Evolutionary conservation across 352 stramenopile genomes (phyloP).

Genomic region (Phytopythium boreale): DNA sequence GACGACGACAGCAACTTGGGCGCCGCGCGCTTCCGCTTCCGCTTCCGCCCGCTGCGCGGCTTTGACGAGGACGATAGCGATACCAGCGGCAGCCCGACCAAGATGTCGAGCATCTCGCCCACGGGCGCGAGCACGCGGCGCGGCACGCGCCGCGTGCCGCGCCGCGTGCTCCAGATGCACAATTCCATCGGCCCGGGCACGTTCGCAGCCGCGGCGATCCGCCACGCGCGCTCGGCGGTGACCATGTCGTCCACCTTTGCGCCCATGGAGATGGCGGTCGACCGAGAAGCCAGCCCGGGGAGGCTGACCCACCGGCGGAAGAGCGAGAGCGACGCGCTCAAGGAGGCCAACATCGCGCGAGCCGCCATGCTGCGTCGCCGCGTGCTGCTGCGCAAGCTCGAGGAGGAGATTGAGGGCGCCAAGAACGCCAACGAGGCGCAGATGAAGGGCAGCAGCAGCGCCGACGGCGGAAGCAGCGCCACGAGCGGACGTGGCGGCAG

Average conservation of each 20-base stretch:
- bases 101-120: neutral
- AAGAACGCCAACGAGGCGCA: conserved; percentile 56
- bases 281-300: conserved; percentile 14
- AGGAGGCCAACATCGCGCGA: conserved; percentile 45
- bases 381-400: conserved; percentile 61
- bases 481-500: neutral
- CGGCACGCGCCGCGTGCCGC: neutral
- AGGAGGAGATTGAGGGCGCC: conserved; percentile 69
- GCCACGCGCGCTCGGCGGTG: conserved; percentile 11
- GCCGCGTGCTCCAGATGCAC: conserved; percentile 20
- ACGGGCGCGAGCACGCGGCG: neutral
- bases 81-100: neutral
- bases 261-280: conserved; percentile 10
- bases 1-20: conserved; percentile 31
- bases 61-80: neutral
- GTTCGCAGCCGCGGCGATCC: neutral
- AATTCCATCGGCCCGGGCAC: conserved; percentile 3
- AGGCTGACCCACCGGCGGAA: conserved; percentile 50
- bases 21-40: neutral
- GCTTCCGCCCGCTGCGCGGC: neutral
- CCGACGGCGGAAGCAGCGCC: conserved; percentile 1
- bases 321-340: conserved; percentile 66
- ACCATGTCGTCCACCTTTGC: conserved; percentile 9
- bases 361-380: conserved; percentile 64
- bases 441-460: conserved; percentile 2